Evolutionary conservation across 345 rosid species (phyloP).

Genomic region (Melaleuca alternifolia): DNA sequence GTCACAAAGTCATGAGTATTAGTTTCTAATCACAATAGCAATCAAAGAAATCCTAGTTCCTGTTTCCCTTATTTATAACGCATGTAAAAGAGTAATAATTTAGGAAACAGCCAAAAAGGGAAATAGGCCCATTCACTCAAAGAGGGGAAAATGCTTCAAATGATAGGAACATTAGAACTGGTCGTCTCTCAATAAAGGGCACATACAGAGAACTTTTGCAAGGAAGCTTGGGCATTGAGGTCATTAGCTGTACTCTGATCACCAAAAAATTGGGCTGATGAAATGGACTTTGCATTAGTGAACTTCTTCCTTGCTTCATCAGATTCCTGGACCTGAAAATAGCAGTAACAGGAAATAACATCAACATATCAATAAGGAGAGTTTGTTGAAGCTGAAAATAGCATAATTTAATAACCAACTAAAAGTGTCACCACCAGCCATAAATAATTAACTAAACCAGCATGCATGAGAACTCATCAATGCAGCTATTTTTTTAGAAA

Average conservation of each 20-base stretch:
- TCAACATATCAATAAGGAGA: not conserved
- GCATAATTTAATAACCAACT: not conserved
- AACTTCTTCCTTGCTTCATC: slow-evolving; percentile 98
- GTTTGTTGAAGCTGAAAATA: not conserved
- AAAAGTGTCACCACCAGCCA: not conserved
- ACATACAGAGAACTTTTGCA: slow-evolving; percentile 87
- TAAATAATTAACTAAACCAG: not conserved
- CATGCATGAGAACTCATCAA: not conserved
- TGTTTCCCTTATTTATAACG: not conserved
- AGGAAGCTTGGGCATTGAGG: slow-evolving; percentile 61
- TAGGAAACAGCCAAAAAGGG: not conserved
- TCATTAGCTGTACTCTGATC: slow-evolving; percentile 49
- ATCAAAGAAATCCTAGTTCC: not conserved
- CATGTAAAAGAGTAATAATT: not conserved
- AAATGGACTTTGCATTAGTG: slow-evolving; percentile 90
- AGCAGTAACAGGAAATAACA: not conserved
- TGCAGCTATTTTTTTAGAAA: not conserved
- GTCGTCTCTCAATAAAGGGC: not conserved
- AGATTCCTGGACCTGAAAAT: slow-evolving; percentile 64
- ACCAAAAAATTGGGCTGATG: slow-evolving; percentile 91
- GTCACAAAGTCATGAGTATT: not conserved
- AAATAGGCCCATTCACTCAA: not conserved
- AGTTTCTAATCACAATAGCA: not conserved
- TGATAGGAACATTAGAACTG: not conserved
- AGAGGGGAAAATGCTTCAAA: not conserved